Evolutionary conservation across 768 basidiomycete genomes (phyloP).

Genomic region (Hygrophoropsis aurantiaca): DNA sequence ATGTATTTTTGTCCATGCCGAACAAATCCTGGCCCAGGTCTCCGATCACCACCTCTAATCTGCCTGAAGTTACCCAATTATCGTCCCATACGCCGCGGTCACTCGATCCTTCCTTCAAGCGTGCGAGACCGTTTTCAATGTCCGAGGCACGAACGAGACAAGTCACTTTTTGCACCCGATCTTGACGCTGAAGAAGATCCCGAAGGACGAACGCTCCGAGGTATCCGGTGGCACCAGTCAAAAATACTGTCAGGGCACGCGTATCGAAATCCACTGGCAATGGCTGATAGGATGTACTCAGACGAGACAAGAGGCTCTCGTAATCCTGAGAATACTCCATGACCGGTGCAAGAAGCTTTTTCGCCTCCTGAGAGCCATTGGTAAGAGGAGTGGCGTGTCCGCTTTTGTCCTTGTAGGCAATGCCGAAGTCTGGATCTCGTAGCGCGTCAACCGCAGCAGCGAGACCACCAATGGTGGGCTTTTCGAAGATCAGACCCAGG

Average conservation of each 20-base stretch:
- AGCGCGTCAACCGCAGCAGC: conserved; percentile 75
- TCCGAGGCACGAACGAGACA: conserved; percentile 84
- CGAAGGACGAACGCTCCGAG: conserved; percentile 89
- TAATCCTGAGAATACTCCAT: conserved; percentile 82
- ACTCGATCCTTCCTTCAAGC: conserved; percentile 68
- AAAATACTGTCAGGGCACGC: conserved; percentile 74
- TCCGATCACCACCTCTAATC: conserved; percentile 80
- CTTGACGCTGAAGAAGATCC: conserved; percentile 65
- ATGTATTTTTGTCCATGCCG: conserved; percentile 63
- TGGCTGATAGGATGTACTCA: conserved; percentile 63
- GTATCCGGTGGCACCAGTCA: conserved; percentile 97
- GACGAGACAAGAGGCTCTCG: conserved; percentile 52
- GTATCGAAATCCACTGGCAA: conserved; percentile 54
- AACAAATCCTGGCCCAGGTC: conserved; percentile 78
- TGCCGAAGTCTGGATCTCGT: conserved; percentile 78
- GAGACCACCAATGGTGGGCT: conserved; percentile 80
- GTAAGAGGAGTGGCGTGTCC: conserved; percentile 15
- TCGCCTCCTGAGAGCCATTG: conserved; percentile 15
- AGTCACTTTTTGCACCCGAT: conserved; percentile 79
- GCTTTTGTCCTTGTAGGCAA: conserved; percentile 40
- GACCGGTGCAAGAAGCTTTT: conserved; percentile 25
- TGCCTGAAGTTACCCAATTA: conserved; percentile 64
- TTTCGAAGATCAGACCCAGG: conserved; percentile 86
- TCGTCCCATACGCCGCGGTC: conserved; percentile 91
- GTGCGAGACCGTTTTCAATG: conserved; percentile 57